Evolutionary conservation across 2,329 filamentous ascomycete genomes (phyloP), one percentile per base, ranked within the genome.

Genomic region (Aspergillus carbonarius): DNA sequence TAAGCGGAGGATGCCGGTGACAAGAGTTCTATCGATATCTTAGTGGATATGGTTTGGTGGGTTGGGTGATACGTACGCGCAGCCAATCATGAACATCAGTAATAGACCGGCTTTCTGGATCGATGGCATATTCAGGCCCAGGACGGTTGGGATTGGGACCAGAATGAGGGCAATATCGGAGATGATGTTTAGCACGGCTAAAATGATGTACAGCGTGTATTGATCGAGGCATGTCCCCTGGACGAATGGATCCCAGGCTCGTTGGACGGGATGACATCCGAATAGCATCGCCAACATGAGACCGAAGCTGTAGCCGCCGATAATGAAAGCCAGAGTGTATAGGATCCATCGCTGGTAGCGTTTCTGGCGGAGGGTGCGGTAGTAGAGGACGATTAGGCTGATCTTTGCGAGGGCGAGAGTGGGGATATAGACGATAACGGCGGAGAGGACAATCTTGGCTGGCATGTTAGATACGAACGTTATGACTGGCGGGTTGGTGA

Each of bases 31-130:
- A 10, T 27, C n/a, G 20, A n/a, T 23, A 18, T 42, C 8, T 32
- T 15, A n/a, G 34, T 58, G 5, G 55, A 32, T 34, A 23, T n/a
- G 15, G 13, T 18, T 15, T 8, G 6, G 12, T 10, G n/a, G 17
- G 13, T 12, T 10, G 15, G 10, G 10, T 32, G 8, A 34, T 6
- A 66, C 67, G 30, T 37, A 69, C 67, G 65, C 66, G 61, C 67
- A 63, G n/a, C 67, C 67, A 23, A 68, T 34, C 15, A 61, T 37
- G 20, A 69, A 69, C 35, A 69, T 61, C 4, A 63, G 18, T 1
- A 65, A 32, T n/a, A 69, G 40, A 4, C 63, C 63, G 15, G 65
- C 1, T 39, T 67, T 69, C 52, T 68, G 67, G 1, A 65, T 57
- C 1, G 37, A 15, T 1, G 64, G 64, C 63, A 68, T 63, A 4